Conservation (phyloP, 306 rosid species). For the Neltuma alba region DNA sequence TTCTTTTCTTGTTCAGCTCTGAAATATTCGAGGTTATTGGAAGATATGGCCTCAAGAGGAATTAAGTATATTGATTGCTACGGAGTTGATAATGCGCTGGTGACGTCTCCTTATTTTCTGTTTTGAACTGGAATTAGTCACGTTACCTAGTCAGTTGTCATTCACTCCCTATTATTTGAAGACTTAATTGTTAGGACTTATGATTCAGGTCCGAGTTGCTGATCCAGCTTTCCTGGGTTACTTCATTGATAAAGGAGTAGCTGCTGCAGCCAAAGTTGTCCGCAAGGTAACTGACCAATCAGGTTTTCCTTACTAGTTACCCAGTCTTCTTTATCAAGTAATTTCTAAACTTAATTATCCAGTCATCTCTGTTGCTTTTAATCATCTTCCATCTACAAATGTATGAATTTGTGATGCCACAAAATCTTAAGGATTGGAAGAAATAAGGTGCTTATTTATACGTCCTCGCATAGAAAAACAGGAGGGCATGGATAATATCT, state of each 20-base stretch:
- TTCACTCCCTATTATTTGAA: constrained; percentile 27
- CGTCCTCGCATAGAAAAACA: constrained; percentile 8
- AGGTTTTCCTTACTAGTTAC: constrained; percentile 24
- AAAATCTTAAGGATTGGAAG: not conserved
- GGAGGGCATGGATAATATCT: constrained; percentile 2
- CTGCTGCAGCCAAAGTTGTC: constrained; percentile 96
- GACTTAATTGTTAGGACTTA: constrained; percentile 43
- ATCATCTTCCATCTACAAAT: constrained; percentile 1
- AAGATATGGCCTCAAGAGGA: constrained; percentile 92
- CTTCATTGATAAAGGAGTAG: constrained; percentile 94
- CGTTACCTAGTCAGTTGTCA: constrained; percentile 18
- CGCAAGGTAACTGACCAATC: constrained; percentile 71
- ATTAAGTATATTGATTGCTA: constrained; percentile 93
- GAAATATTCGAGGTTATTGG: constrained; percentile 73
- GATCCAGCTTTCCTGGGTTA: constrained; percentile 95
- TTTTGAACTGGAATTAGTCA: constrained; percentile 26
- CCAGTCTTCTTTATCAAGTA: not conserved
- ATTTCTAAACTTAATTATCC: constrained; percentile 26
- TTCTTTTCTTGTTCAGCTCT: constrained; percentile 63
- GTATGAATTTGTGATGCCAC: not conserved
- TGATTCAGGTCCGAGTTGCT: constrained; percentile 92
- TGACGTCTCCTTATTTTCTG: constrained; percentile 42
- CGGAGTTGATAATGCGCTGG: constrained; percentile 97
- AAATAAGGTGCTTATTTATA: not conserved
- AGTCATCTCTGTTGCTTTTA: constrained; percentile 8